phyloP scores from a whole-genome alignment of 1,284 basidiomycete genomes.

The Phenoliferia sp. region DNA sequence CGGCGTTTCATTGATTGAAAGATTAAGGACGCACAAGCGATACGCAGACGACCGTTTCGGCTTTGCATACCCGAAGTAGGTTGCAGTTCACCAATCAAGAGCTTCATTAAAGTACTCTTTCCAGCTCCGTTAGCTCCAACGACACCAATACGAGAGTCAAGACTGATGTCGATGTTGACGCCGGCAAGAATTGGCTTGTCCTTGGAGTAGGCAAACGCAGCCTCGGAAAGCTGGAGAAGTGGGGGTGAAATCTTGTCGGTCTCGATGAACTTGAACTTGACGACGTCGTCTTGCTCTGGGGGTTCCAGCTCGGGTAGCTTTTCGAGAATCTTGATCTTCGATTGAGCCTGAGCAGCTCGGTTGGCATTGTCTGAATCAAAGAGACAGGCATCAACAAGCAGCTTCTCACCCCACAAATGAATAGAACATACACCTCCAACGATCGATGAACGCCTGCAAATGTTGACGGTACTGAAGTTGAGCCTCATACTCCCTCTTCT shows the following conservation, averaged over 20 bases:
- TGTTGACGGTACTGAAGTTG: conserved; percentile 93
- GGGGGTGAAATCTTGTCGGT: conserved; percentile 95
- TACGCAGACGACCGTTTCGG: conserved; percentile 81
- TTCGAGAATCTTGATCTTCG: conserved; percentile 96
- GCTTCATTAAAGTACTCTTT: conserved; percentile 57
- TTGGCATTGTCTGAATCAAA: conserved; percentile 39
- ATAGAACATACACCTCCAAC: conserved; percentile 80
- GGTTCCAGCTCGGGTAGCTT: conserved; percentile 72
- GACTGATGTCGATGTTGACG: conserved; percentile 82
- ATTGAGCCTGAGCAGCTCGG: conserved; percentile 78
- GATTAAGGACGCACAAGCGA: conserved; percentile 52
- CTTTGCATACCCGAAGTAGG: conserved; percentile 77
- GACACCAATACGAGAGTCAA: conserved; percentile 84
- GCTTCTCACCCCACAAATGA: too few relatives aligned
- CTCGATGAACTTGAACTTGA: conserved; percentile 85
- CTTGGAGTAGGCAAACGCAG: conserved; percentile 81
- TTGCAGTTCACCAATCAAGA: conserved; percentile 84
- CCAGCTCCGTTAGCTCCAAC: conserved; percentile 65
- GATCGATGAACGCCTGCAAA: conserved; percentile 94
- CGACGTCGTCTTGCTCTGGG: conserved; percentile 77
- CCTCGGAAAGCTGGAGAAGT: conserved; percentile 86
- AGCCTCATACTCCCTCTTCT: conserved; percentile 76
- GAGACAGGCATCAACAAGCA: conserved; percentile 8
- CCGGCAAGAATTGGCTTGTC: conserved; percentile 74
- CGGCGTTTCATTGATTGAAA: neutral